phyloP scores from a whole-genome alignment of 768 basidiomycete genomes.

The Calocybe cyanea region DNA sequence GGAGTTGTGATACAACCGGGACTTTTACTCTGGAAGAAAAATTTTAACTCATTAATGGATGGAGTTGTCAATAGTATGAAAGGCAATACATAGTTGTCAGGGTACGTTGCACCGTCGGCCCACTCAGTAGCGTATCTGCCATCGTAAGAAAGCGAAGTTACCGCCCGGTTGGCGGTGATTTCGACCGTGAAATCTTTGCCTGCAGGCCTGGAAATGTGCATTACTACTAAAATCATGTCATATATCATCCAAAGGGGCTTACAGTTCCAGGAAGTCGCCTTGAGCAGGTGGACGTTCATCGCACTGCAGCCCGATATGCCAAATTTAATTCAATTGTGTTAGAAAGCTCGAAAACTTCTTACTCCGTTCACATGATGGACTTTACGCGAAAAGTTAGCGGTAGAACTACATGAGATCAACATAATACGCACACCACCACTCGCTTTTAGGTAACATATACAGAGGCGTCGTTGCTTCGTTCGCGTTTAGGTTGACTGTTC shows the following conservation, averaged over 20 bases:
- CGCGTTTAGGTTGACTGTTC: slow-evolving; percentile 32
- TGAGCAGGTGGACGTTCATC: slow-evolving; percentile 37
- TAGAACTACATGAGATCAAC: background rate
- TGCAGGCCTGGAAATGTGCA: slow-evolving; percentile 45
- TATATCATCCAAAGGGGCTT: too few species aligned
- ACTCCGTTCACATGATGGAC: slow-evolving; percentile 36
- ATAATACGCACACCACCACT: slow-evolving; percentile 44
- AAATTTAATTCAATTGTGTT: background rate
- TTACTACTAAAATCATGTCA: too few species aligned
- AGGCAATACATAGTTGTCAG: slow-evolving; percentile 40
- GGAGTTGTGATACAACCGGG: slow-evolving; percentile 41
- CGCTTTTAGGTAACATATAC: slow-evolving; percentile 34
- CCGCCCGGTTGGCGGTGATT: slow-evolving; percentile 44
- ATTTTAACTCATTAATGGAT: too few species aligned
- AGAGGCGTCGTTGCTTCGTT: slow-evolving; percentile 36
- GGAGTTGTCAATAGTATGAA: background rate
- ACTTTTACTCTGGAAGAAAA: slow-evolving; percentile 25
- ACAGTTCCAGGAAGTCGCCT: slow-evolving; percentile 42
- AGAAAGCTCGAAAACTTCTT: slow-evolving; percentile 8
- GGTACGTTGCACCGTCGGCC: slow-evolving; percentile 42
- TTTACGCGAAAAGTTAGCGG: slow-evolving; percentile 5
- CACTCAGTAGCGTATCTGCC: slow-evolving; percentile 36
- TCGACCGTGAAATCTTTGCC: slow-evolving; percentile 46
- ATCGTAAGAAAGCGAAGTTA: slow-evolving; percentile 40
- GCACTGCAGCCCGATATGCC: slow-evolving; percentile 25